Evolutionary conservation across 345 rosid genomes (phyloP), one percentile per base, ranked within the genome.

Genomic region (Arabidopsis suecica): DNA sequence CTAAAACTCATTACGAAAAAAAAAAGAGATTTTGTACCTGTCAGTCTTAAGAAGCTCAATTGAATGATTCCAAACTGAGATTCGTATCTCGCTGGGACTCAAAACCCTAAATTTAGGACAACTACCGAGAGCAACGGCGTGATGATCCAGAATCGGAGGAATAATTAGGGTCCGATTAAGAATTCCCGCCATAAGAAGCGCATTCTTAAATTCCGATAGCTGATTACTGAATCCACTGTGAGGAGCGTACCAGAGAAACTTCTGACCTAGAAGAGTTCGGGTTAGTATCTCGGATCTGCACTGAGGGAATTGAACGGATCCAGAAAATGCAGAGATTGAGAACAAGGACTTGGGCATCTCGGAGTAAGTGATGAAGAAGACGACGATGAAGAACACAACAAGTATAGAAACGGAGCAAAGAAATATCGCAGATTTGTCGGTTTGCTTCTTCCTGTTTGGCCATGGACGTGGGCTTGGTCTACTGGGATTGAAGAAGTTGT

Each of bases 191-290:
- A 90, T 82, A 23, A 89, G 23, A 65, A 87, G 33, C 20, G 90
- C 99, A 44, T 95, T 95, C 81, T 82, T 90, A 79, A 95, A 87
- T 81, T 92, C 99, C 3, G 95, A 87, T 0, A 92, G 84, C 89
- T 95, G 99, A 80, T 95, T 92, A 82, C 93, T 90, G 83, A 95
- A 92, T 69, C 99, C 97, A 63, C 97, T 95, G 82, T 92, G 99
- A 0, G 97, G 97, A 11, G 97, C 87, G 70, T 90, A 92, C 83
- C 82, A 87, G 7, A 92, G 84, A 79, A 90, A 92, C 20, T 69
- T 88, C 65, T 84, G 83, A 9, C 75, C 84, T 4, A 55, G 59
- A 8, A 61, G 71, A 58, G 66, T 12, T 14, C 56, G 76, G 5
- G 78, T 0, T 9, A 76, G 74, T 44, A 14, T 75, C 22, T 75